Conservation (phyloP, 495 filamentous ascomycete species). For the Hypoxylon cercidicola region DNA sequence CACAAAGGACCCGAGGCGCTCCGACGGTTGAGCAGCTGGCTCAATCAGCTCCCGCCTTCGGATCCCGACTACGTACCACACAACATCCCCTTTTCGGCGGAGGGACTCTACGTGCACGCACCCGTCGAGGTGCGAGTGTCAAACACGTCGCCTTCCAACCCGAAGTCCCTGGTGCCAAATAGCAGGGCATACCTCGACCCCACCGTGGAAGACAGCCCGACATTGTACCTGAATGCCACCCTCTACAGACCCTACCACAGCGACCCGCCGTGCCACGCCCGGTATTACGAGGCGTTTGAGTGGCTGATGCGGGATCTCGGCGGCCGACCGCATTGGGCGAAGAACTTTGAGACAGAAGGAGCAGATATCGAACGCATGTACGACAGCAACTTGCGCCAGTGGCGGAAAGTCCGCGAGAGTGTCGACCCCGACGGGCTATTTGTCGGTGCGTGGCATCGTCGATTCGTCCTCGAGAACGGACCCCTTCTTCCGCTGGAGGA, state of each 20-base stretch:
- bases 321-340: conserved; percentile 96
- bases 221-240: conserved; percentile 94
- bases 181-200: conserved; percentile 83
- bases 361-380: conserved; percentile 68
- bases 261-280: conserved; percentile 77
- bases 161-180: conserved; percentile 45
- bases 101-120: conserved; percentile 87
- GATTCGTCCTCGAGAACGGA: conserved; percentile 67
- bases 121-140: conserved; percentile 92
- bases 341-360: conserved; percentile 79
- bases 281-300: conserved; percentile 95
- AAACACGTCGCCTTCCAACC: conserved; percentile 68
- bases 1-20: conserved; percentile 89
- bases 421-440: conserved; percentile 94
- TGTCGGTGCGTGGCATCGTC: conserved; percentile 86
- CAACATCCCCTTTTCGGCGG: conserved; percentile 81
- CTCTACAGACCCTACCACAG: conserved; percentile 88
- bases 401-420: conserved; percentile 72
- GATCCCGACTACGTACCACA: conserved; percentile 66
- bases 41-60: conserved; percentile 67
- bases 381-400: conserved; percentile 65
- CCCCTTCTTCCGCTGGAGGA: conserved; percentile 52
- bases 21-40: conserved; percentile 82
- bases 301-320: conserved; percentile 93
- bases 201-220: conserved; percentile 69